A percentile compares a stretch with the other conserved stretches of the same genome.
Conservation (phyloP, 1,284 basidiomycete genomes). For the Xerocomus amazonicus region DNA sequence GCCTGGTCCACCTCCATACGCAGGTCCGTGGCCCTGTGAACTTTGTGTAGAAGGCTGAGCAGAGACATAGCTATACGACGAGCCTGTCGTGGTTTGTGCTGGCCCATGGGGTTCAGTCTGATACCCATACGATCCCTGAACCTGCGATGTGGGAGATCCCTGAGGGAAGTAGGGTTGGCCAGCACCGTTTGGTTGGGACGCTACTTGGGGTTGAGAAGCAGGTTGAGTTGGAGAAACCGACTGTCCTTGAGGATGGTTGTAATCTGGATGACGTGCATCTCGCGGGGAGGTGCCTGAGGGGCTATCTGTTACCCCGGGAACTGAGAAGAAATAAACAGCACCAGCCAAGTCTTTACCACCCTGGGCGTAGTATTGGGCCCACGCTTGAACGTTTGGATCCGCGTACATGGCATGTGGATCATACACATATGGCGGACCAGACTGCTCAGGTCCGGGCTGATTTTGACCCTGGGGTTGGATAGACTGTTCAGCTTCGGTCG, state of each 20-base stretch:
- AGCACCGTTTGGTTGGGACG: constrained; percentile 12
- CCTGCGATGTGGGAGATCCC: constrained; percentile 10
- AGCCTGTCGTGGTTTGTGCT: constrained; percentile 9
- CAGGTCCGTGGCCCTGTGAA: constrained; percentile 9
- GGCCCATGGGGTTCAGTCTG: constrained; percentile 9
- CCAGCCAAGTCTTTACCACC: constrained; percentile 69
- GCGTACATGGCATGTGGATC: constrained; percentile 62
- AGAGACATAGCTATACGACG: constrained; percentile 19
- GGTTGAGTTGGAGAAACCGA: constrained; percentile 17
- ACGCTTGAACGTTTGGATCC: constrained; percentile 73
- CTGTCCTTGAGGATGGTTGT: constrained; percentile 18
- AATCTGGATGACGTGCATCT: constrained; percentile 7
- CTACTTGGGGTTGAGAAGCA: constrained; percentile 15
- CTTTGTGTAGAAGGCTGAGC: constrained; percentile 15
- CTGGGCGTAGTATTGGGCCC: constrained; percentile 76
- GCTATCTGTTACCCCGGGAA: constrained; percentile 62
- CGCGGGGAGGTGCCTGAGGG: constrained; percentile 8
- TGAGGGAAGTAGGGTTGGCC: constrained; percentile 18
- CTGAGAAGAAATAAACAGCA: constrained; percentile 68
- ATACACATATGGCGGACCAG: constrained; percentile 66
- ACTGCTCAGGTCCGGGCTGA: constrained; percentile 15
- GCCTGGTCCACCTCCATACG: constrained; percentile 23
- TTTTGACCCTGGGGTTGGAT: constrained; percentile 16
- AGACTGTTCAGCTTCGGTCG: constrained; percentile 10
- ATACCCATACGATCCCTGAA: constrained; percentile 26